Base-by-base conservation (phyloP, 2,329 filamentous ascomycete species). In the Hymenoscyphus occultus region DNA sequence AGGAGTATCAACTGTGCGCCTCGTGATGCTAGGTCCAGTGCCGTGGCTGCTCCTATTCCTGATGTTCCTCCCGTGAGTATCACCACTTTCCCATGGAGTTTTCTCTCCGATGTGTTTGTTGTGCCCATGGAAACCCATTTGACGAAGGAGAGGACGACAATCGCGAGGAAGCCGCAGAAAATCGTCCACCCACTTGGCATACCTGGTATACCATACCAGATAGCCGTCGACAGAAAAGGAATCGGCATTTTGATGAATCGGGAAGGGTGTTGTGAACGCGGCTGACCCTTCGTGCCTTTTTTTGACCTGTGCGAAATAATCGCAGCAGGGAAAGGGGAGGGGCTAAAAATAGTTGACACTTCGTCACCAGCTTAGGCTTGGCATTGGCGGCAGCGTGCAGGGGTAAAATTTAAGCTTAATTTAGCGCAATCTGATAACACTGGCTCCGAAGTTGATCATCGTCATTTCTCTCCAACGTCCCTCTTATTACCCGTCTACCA, bases 1-100 rank as follows among this genome's bases (percentile, higher is more conserved):
- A 99, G 86, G 56, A 99, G 88, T 65, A 98, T 84, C 68, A 99
- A 82, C 80, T 99, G 96, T 58, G 94, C 93, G 70, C 95, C 95
- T 69, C 93, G 87, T 19, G 80, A 76, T 63, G 94, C 94, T 62
- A 99, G 85, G 65, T 89, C 86, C 69, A 86, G 82, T 5, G 90
- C 90, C 56, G 92, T 86, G 64, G 86, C 84, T 65, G 92, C 91
- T 60, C 95, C 95, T 75, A 99, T 90, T 14, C 95, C 95, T 57
- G 93, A 94, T 61, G 95, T 99, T 35, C 94, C 95, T 71, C 95
- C 89, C 19, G 95, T 99, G 61, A 99, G 86, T 82, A 99, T 89
- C 56, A 97, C 84, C 59, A 99, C 92, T 75, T 96, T 96, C 59
- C 92, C 93, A 77, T 97, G 93, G 88, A 99, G 93, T 63, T 90